Evolutionary conservation across 768 basidiomycete species (phyloP).

Genomic region (Boletus sp.): DNA sequence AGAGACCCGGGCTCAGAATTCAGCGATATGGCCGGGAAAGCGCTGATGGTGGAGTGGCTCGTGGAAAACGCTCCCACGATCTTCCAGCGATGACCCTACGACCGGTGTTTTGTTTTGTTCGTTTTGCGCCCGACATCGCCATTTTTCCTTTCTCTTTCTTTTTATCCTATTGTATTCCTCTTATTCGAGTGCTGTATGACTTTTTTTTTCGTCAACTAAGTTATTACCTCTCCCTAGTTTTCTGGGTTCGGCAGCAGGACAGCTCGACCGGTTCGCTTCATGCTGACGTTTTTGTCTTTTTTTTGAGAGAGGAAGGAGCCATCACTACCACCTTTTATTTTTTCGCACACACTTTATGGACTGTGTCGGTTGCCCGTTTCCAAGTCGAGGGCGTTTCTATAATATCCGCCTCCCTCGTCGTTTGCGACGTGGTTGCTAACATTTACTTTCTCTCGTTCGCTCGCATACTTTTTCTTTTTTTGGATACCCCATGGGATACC

Average conservation of each 20-base stretch:
- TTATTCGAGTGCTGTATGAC: constrained; percentile 17
- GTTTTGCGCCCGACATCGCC: too few species aligned
- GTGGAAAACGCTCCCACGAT: constrained; percentile 79
- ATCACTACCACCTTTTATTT: not conserved
- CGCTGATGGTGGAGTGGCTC: constrained; percentile 90
- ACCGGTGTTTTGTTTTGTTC: not conserved
- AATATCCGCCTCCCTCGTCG: too few species aligned
- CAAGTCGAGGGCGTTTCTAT: not conserved
- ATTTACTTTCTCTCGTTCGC: constrained; percentile 1
- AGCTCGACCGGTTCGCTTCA: not conserved
- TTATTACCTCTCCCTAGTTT: constrained; percentile 19
- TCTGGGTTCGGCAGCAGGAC: constrained; percentile 7
- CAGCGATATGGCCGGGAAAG: constrained; percentile 96
- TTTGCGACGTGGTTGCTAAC: constrained; percentile 4
- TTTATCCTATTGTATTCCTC: constrained; percentile 31
- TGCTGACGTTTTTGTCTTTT: not conserved
- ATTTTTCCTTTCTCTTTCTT: not conserved
- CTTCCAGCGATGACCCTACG: constrained; percentile 29
- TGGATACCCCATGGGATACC: constrained; percentile 21
- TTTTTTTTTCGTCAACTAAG: constrained; percentile 10
- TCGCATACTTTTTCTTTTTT: not conserved
- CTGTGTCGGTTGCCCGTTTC: not conserved
- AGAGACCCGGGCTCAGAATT: constrained; percentile 86
- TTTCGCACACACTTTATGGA: not conserved
- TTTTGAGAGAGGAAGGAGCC: not conserved